Conservation (phyloP, 2,329 filamentous ascomycete species). For the Pyricularia grisea region DNA sequence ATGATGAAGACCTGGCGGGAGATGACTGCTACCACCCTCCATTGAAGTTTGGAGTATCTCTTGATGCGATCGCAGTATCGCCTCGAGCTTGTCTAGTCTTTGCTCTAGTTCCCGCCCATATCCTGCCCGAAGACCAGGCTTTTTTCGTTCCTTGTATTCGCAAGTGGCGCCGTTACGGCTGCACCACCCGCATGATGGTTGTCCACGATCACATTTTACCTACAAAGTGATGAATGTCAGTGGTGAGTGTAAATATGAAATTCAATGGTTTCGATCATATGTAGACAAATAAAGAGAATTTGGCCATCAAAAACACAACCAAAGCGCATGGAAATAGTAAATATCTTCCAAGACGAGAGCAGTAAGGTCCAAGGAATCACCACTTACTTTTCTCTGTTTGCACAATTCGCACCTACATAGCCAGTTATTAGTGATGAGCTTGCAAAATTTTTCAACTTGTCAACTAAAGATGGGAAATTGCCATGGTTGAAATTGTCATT, state of each 20-base stretch:
- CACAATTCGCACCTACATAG: slow-evolving; percentile 59
- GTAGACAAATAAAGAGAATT: not conserved
- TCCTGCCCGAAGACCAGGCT: slow-evolving; percentile 54
- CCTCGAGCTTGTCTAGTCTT: slow-evolving; percentile 60
- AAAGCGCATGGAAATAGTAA: too few relatives aligned
- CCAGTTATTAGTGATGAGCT: not conserved
- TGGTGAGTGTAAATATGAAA: not conserved
- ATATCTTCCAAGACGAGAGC: not conserved
- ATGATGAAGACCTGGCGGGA: slow-evolving; percentile 13
- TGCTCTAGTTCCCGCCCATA: slow-evolving; percentile 68
- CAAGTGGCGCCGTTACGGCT: slow-evolving; percentile 52
- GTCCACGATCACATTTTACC: slow-evolving; percentile 69
- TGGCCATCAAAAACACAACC: not conserved
- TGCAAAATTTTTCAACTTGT: not conserved
- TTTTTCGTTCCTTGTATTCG: slow-evolving; percentile 62
- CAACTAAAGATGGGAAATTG: not conserved
- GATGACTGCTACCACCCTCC: slow-evolving; percentile 12
- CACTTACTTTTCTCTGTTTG: slow-evolving; percentile 66
- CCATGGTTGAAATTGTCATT: not conserved
- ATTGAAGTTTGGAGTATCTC: slow-evolving; percentile 55
- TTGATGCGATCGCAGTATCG: slow-evolving; percentile 55
- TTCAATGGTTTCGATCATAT: slow-evolving; percentile 1
- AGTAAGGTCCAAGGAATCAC: not conserved
- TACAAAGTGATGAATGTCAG: slow-evolving; percentile 16
- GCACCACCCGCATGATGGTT: slow-evolving; percentile 63